A percentile compares a stretch with the other conserved stretches of the same genome.
Evolutionary conservation across 2,329 filamentous ascomycete species (phyloP).

Genomic region (Botrytis medusae): DNA sequence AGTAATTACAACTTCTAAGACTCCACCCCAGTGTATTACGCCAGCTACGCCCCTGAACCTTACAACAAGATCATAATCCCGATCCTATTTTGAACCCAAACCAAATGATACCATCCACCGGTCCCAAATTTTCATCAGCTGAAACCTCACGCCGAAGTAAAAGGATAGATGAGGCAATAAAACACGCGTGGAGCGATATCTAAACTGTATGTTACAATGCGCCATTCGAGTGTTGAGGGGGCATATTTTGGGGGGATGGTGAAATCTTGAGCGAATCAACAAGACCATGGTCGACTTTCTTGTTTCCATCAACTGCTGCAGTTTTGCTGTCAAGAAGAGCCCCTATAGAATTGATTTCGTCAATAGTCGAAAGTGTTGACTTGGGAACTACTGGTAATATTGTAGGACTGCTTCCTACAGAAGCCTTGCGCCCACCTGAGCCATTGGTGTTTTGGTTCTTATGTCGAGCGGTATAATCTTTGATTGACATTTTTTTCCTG

Average conservation of each 20-base stretch:
- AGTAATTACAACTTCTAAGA: conserved; percentile 13
- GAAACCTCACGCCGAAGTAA: conserved; percentile 30
- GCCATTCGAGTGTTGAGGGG: conserved; percentile 32
- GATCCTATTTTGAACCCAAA: conserved; percentile 33
- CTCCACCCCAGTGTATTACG: conserved; percentile 20
- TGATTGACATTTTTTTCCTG: conserved; percentile 63
- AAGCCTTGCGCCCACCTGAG: conserved; percentile 27
- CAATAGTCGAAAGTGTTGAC: conserved; percentile 41
- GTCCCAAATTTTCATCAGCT: conserved; percentile 28
- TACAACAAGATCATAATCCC: conserved; percentile 25
- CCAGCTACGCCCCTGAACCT: conserved; percentile 18
- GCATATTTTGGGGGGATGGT: conserved; percentile 25
- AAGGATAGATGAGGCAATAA: conserved; percentile 29
- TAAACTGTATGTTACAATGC: conserved; percentile 43
- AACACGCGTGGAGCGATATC: conserved; percentile 32
- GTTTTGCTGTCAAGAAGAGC: conserved; percentile 37
- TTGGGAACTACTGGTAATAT: conserved; percentile 42
- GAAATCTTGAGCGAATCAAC: conserved; percentile 21
- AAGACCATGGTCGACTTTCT: conserved; percentile 32
- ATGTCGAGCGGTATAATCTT: conserved; percentile 59
- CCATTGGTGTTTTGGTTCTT: conserved; percentile 42
- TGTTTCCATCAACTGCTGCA: conserved; percentile 42
- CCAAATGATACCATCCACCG: conserved; percentile 24
- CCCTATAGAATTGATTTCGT: conserved; percentile 45
- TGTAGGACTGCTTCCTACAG: conserved; percentile 38